A percentile compares a stretch with the other conserved stretches of the same genome.
Evolutionary conservation across 208 protist genomes (phyloP).

Genomic region (Acanthamoeba divionensis): DNA sequence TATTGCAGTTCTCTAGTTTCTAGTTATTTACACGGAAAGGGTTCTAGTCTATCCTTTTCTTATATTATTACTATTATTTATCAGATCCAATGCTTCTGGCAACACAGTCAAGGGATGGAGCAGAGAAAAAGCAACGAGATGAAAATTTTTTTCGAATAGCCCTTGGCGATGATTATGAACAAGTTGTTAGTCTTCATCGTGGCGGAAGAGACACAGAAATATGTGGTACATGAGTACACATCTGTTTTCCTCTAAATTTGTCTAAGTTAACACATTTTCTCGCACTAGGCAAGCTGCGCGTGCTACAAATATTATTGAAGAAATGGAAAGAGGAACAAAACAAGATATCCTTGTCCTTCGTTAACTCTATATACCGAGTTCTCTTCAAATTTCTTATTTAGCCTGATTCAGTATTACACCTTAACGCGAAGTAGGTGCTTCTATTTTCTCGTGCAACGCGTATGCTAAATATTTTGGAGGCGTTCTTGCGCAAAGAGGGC

Average conservation of each 20-base stretch:
- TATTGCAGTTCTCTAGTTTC: not conserved
- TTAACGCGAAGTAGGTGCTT: slow-evolving; percentile 27
- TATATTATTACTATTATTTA: not conserved
- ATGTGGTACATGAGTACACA: slow-evolving; percentile 1
- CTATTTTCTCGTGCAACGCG: slow-evolving; percentile 51
- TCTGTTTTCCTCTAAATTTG: not conserved
- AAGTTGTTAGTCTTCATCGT: not conserved
- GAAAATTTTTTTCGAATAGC: not conserved
- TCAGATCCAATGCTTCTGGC: slow-evolving; percentile 39
- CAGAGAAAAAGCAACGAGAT: not conserved
- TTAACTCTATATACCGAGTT: slow-evolving; percentile 14
- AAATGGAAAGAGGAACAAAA: slow-evolving; percentile 47
- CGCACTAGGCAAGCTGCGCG: slow-evolving; percentile 61
- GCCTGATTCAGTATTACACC: not conserved
- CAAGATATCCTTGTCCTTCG: slow-evolving; percentile 5
- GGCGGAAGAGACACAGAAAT: not conserved
- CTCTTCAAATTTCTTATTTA: not conserved
- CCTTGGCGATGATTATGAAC: not conserved
- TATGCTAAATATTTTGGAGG: slow-evolving; percentile 57
- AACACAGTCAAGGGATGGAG: not conserved
- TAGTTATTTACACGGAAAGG: not conserved
- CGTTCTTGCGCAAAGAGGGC: not conserved
- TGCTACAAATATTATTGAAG: slow-evolving; percentile 59
- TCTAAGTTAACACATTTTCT: not conserved
- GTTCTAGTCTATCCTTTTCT: too few species aligned